Evolutionary conservation across 306 rosid species (phyloP).

Genomic region (Lablab purpureus): DNA sequence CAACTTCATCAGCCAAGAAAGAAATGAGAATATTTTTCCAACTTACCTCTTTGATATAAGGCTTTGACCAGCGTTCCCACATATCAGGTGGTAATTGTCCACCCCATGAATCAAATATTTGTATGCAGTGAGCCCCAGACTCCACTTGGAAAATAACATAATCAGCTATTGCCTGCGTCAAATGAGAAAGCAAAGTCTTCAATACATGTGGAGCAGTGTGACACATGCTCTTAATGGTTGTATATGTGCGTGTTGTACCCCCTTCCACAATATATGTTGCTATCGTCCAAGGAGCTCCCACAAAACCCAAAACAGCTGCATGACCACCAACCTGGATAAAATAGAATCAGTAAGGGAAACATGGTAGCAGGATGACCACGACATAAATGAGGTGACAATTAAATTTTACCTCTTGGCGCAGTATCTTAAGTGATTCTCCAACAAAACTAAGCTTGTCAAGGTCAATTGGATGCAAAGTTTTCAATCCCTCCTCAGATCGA

Average conservation of each 20-base stretch:
- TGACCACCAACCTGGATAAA: constrained; percentile 73
- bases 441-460: constrained; percentile 81
- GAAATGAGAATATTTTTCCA: neutral
- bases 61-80: constrained; percentile 99
- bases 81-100: constrained; percentile 92
- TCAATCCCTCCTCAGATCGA: constrained; percentile 79
- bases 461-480: constrained; percentile 83
- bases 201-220: constrained; percentile 89
- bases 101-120: constrained; percentile 99
- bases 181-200: constrained; percentile 86
- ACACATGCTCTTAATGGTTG: constrained; percentile 94
- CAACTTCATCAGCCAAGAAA: constrained; percentile 25
- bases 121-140: constrained; percentile 97
- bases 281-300: constrained; percentile 99
- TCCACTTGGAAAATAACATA: constrained; percentile 86
- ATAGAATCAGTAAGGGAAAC: constrained; percentile 30
- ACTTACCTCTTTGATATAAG: constrained; percentile 86
- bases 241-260: constrained; percentile 87
- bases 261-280: constrained; percentile 99
- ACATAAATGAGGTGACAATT: constrained; percentile 28
- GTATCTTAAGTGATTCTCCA: constrained; percentile 81
- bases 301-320: constrained; percentile 97
- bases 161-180: constrained; percentile 85
- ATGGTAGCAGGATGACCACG: neutral
- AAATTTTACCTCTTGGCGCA: constrained; percentile 74